Percentiles rank a stretch among this genome's conserved stretches.
Conservation (phyloP, 2,329 filamentous ascomycete genomes). For the Aspergillus ochraceus region DNA sequence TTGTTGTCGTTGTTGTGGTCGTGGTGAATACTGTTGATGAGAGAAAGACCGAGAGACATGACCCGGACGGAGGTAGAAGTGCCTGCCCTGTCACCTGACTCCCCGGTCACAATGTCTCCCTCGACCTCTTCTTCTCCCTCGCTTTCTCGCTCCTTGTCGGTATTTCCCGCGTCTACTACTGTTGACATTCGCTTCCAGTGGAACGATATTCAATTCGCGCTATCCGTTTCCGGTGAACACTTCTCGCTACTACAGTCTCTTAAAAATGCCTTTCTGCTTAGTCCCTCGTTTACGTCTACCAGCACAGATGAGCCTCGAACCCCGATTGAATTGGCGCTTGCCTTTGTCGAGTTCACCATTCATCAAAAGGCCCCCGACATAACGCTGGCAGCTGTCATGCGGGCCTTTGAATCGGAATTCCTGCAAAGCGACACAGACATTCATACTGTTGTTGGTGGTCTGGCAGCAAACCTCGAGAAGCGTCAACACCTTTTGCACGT, state of each 20-base stretch:
- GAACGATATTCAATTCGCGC: not conserved
- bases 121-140: conserved; percentile 2
- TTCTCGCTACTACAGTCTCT: conserved; percentile 4
- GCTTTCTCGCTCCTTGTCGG: not conserved
- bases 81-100: conserved; percentile 8
- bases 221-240: conserved; percentile 6
- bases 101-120: not conserved
- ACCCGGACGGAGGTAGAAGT: conserved; percentile 3
- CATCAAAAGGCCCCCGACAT: not conserved
- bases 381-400: not conserved
- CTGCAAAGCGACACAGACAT: conserved; percentile 12
- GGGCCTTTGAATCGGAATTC: conserved; percentile 15
- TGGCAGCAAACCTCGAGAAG: not conserved
- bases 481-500: conserved; percentile 11
- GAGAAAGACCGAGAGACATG: not conserved
- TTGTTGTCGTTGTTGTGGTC: not conserved
- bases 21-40: not conserved
- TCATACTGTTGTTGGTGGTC: conserved; percentile 11
- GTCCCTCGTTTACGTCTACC: not conserved
- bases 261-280: conserved; percentile 10
- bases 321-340: conserved; percentile 7
- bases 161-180: not conserved
- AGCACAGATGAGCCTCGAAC: not conserved
- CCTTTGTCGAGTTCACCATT: conserved; percentile 14
- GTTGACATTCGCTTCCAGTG: conserved; percentile 7